Evolutionary conservation across 2,329 filamentous ascomycete species (phyloP).

Genomic region (Colletotrichum navitas): DNA sequence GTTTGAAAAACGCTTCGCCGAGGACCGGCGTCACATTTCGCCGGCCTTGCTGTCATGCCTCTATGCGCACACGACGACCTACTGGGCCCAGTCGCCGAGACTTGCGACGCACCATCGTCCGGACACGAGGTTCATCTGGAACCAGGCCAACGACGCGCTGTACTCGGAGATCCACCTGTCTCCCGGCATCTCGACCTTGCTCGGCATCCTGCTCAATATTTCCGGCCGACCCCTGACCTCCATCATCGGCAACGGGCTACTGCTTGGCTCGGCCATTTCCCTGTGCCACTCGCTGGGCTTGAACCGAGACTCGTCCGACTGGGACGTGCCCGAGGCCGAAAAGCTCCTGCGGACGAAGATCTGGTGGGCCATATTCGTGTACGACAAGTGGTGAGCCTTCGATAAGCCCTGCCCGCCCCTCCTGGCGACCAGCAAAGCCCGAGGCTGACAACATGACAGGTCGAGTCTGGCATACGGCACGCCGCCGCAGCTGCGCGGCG

Average conservation of each 20-base stretch:
- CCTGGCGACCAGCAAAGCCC: neutral
- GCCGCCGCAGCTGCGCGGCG: slow-evolving; percentile 59
- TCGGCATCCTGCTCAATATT: slow-evolving; percentile 69
- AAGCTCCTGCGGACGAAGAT: slow-evolving; percentile 65
- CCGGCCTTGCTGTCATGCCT: slow-evolving; percentile 68
- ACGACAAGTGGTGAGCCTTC: slow-evolving; percentile 65
- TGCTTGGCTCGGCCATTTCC: slow-evolving; percentile 63
- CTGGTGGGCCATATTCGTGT: slow-evolving; percentile 68
- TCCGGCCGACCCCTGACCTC: slow-evolving; percentile 71
- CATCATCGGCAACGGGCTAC: slow-evolving; percentile 68
- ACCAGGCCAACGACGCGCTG: slow-evolving; percentile 70
- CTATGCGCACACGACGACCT: slow-evolving; percentile 69
- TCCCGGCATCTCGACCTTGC: slow-evolving; percentile 69
- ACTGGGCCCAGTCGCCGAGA: slow-evolving; percentile 65
- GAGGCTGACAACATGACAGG: slow-evolving; percentile 49
- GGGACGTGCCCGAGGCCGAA: slow-evolving; percentile 65
- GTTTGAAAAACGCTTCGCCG: slow-evolving; percentile 62
- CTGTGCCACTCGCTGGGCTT: slow-evolving; percentile 67
- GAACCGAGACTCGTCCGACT: slow-evolving; percentile 64
- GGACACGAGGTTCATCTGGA: slow-evolving; percentile 72
- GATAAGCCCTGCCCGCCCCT: no score
- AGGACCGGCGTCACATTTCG: slow-evolving; percentile 62
- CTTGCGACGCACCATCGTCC: slow-evolving; percentile 62
- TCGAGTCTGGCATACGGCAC: slow-evolving; percentile 66
- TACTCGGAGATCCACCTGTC: slow-evolving; percentile 71